These are phyloP conservation scores for Tylopilus sp. DNA, from an alignment of 1,284 basidiomycete genomes.

Conservation along the genomic window DNA sequence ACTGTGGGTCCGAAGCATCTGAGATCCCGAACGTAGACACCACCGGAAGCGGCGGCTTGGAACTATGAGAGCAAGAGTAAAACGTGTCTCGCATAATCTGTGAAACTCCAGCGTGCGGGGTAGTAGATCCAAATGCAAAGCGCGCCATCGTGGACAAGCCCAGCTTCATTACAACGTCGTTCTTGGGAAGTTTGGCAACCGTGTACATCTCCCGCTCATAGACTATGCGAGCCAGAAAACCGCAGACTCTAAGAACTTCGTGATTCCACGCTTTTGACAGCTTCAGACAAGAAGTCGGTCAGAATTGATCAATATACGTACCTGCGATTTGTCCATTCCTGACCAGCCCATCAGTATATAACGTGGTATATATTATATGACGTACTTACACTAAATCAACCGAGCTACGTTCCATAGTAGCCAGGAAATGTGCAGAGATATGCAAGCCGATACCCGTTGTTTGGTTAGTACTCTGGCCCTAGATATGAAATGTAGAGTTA, in stretches of 20 bases:
- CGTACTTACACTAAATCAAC: conserved; percentile 84
- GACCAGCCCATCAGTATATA: conserved; percentile 7
- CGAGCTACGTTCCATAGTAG: conserved; percentile 95
- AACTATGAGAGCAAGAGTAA: conserved; percentile 68
- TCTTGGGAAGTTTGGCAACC: conserved; percentile 42
- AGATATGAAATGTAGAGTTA: background rate
- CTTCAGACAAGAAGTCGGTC: background rate
- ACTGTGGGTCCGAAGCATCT: background rate
- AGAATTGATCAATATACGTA: conserved; percentile 46
- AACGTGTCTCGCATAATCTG: conserved; percentile 82
- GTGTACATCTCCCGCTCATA: conserved; percentile 86
- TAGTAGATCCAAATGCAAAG: conserved; percentile 88
- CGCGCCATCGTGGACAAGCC: conserved; percentile 87
- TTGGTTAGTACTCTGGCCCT: conserved; percentile 89
- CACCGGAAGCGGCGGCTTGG: conserved; percentile 27
- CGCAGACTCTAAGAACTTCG: conserved; percentile 86
- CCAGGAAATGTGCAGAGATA: conserved; percentile 92
- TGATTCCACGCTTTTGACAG: conserved; percentile 80
- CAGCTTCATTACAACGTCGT: conserved; percentile 61
- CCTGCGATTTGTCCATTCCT: conserved; percentile 83
- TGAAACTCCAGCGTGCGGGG: conserved; percentile 86
- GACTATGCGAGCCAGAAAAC: conserved; percentile 82
- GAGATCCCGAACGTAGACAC: conserved; percentile 81
- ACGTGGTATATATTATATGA: conserved; percentile 6
- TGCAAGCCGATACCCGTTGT: conserved; percentile 95